Conservation (phyloP, 78 protist genomes). For the Dictyostelium purpureum region DNA sequence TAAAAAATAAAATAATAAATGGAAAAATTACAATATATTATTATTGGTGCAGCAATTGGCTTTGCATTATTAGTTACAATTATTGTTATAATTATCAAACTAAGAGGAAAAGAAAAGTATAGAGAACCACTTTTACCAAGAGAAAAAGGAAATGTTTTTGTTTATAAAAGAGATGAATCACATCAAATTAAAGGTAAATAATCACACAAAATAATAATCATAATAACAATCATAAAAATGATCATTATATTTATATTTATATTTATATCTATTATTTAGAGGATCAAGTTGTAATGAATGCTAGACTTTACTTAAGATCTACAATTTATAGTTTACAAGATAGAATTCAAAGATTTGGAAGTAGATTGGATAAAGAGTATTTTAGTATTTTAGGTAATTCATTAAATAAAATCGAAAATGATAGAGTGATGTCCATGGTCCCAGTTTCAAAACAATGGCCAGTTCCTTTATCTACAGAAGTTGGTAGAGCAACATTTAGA, state of each 20-base stretch:
- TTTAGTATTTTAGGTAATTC: slow-evolving; percentile 28
- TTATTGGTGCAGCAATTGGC: not conserved
- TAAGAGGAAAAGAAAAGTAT: not conserved
- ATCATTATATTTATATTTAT: not conserved
- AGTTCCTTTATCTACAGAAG: slow-evolving; percentile 37
- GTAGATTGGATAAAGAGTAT: slow-evolving; percentile 45
- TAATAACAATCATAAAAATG: not conserved
- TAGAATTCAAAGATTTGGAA: slow-evolving; percentile 22
- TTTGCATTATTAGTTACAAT: not conserved
- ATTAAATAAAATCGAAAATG: not conserved
- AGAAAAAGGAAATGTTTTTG: slow-evolving; percentile 67
- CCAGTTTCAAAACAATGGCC: slow-evolving; percentile 54
- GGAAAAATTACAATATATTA: not conserved
- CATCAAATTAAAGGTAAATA: slow-evolving; percentile 1
- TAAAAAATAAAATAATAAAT: not conserved
- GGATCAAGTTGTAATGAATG: slow-evolving; percentile 57
- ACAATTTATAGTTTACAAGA: slow-evolving; percentile 45
- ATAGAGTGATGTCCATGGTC: slow-evolving; percentile 50
- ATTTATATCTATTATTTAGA: not conserved
- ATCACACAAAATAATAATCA: not conserved
- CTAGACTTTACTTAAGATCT: slow-evolving; percentile 61
- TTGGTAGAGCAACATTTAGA: slow-evolving; percentile 26
- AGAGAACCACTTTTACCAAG: slow-evolving; percentile 23
- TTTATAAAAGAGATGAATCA: slow-evolving; percentile 40
- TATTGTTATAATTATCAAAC: not conserved